These are phyloP conservation scores for Cordyceps militaris DNA, from an alignment of 2,329 filamentous ascomycete species.

Conservation along the genomic window DNA sequence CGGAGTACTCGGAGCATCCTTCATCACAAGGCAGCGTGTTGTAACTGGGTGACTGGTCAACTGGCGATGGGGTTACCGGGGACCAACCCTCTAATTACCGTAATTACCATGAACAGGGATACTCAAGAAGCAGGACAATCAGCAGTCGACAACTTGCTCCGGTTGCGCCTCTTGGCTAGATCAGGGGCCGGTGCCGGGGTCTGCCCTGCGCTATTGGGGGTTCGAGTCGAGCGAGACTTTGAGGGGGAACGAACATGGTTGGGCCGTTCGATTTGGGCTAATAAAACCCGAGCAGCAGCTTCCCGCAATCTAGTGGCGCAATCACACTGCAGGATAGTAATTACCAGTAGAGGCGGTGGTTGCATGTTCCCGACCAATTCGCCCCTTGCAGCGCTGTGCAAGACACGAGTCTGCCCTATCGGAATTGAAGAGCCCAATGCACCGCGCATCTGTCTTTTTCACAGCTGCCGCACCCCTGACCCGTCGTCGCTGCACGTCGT, in stretches of 20 bases:
- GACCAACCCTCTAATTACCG: conserved; percentile 16
- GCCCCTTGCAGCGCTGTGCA: background rate
- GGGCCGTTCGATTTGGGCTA: background rate
- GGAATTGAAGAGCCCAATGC: background rate
- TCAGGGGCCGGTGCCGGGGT: conserved; percentile 1
- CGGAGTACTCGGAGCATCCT: too few relatives aligned
- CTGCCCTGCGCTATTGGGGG: background rate
- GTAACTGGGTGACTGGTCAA: background rate
- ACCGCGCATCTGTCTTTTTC: background rate
- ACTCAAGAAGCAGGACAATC: background rate
- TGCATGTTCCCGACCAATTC: background rate
- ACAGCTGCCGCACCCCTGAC: background rate
- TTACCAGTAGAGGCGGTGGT: background rate
- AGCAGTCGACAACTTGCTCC: background rate
- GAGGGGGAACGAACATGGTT: conserved; percentile 2
- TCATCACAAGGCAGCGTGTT: too few relatives aligned
- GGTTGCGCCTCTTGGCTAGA: background rate
- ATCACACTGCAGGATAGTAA: background rate
- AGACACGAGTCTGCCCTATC: background rate
- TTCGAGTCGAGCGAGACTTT: background rate
- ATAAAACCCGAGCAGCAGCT: background rate
- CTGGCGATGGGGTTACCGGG: background rate
- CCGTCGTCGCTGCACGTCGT: background rate
- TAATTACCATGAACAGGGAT: conserved; percentile 19
- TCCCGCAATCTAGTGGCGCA: conserved; percentile 4